These are phyloP conservation scores for Gynostemma pentaphyllum DNA, from an alignment of 306 rosid species.

Conservation along the genomic window DNA sequence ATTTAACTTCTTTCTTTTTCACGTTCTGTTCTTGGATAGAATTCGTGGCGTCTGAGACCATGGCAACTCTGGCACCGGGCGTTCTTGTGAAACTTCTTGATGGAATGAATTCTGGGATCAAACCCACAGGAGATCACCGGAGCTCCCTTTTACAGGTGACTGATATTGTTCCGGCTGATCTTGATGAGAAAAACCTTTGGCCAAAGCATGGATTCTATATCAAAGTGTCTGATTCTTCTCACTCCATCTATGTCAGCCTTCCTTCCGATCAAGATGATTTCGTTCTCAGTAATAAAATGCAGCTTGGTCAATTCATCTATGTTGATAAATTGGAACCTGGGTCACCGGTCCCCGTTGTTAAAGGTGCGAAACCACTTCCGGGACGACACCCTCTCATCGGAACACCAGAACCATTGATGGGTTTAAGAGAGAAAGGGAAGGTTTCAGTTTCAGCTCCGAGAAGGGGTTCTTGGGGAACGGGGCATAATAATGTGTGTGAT, in stretches of 20 bases:
- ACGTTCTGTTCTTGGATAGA: background rate
- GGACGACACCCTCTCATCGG: slow-evolving; percentile 81
- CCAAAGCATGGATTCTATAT: slow-evolving; percentile 80
- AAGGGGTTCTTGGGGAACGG: slow-evolving; percentile 88
- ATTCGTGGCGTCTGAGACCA: slow-evolving; percentile 2
- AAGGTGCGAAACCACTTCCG: slow-evolving; percentile 72
- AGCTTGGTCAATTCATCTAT: slow-evolving; percentile 79
- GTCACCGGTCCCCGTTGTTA: slow-evolving; percentile 63
- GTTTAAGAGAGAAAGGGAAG: slow-evolving; percentile 42
- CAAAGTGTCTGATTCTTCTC: slow-evolving; percentile 78
- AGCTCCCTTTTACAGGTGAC: slow-evolving; percentile 81
- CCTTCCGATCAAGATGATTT: slow-evolving; percentile 76
- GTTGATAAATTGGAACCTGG: slow-evolving; percentile 74
- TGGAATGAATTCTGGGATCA: slow-evolving; percentile 51
- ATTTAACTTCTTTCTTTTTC: background rate
- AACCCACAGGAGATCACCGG: slow-evolving; percentile 69
- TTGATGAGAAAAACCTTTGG: slow-evolving; percentile 62
- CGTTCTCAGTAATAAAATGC: slow-evolving; percentile 80
- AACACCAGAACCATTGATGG: slow-evolving; percentile 77
- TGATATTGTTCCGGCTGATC: slow-evolving; percentile 83
- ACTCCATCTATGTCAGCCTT: slow-evolving; percentile 64
- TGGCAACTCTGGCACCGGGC: slow-evolving; percentile 88
- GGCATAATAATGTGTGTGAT: slow-evolving; percentile 18
- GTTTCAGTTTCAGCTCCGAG: slow-evolving; percentile 20
- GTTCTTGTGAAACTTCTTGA: slow-evolving; percentile 64